A percentile compares a stretch with the other conserved stretches of the same genome.
Conservation (phyloP, 2,329 filamentous ascomycete genomes). For the Nothomitra cinnamomea region DNA sequence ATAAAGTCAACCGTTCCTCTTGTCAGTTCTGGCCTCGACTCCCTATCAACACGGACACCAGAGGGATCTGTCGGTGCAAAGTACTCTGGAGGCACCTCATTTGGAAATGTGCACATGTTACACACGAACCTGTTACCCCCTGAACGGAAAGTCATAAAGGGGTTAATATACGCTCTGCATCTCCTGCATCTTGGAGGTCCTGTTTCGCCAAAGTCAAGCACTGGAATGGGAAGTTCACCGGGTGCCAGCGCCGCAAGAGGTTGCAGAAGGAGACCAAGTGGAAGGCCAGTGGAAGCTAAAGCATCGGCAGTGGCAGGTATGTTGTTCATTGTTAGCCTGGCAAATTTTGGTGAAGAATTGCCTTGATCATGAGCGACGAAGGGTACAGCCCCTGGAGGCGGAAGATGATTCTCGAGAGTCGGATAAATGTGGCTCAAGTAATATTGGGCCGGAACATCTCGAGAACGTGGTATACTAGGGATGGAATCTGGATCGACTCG, state of each 20-base stretch:
- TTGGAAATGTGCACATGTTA: conserved; percentile 95
- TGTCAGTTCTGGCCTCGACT: conserved; percentile 76
- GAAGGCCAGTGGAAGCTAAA: conserved; percentile 61
- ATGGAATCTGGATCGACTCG: conserved; percentile 83
- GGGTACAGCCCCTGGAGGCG: conserved; percentile 72
- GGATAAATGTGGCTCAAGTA: conserved; percentile 82
- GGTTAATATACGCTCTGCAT: conserved; percentile 94
- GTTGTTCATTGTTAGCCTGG: conserved; percentile 80
- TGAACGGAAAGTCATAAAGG: conserved; percentile 92
- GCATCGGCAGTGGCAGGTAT: conserved; percentile 74
- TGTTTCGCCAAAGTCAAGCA: conserved; percentile 83
- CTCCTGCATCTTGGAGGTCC: conserved; percentile 83
- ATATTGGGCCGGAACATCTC: conserved; percentile 67
- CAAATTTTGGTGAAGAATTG: conserved; percentile 88
- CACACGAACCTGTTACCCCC: conserved; percentile 95
- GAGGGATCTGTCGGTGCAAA: conserved; percentile 81
- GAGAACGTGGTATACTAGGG: conserved; percentile 72
- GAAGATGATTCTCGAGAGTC: conserved; percentile 85
- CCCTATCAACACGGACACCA: conserved; percentile 71
- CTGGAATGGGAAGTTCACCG: conserved; percentile 74
- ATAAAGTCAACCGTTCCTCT: conserved; percentile 90
- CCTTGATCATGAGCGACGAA: conserved; percentile 94
- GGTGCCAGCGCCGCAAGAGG: conserved; percentile 69
- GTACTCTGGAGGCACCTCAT: conserved; percentile 83
- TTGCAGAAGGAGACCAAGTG: conserved; percentile 75